These are phyloP conservation scores for Maudiozyma serrabonitensis DNA, from an alignment of 805 yeast genomes.

Conservation along the genomic window DNA sequence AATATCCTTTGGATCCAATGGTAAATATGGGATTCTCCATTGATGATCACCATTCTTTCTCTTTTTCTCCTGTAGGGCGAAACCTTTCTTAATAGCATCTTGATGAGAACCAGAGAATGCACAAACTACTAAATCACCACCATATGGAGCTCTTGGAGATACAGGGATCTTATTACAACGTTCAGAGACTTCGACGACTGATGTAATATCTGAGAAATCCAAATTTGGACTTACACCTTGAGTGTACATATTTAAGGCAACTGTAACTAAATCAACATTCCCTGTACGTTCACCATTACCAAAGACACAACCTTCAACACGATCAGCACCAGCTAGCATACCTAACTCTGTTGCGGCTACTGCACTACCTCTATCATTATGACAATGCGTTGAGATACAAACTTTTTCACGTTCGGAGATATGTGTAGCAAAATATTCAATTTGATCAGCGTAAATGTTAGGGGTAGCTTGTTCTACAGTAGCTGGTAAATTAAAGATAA, in stretches of 20 bases:
- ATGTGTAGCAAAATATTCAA: conserved; percentile 58
- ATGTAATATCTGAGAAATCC: conserved; percentile 59
- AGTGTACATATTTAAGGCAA: conserved; percentile 68
- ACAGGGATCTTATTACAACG: conserved; percentile 75
- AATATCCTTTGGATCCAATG: conserved; percentile 75
- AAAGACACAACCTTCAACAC: conserved; percentile 77
- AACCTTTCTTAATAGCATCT: conserved; percentile 82
- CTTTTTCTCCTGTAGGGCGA: conserved; percentile 34
- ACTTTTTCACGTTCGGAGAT: conserved; percentile 59
- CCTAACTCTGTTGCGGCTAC: conserved; percentile 85
- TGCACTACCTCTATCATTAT: conserved; percentile 79
- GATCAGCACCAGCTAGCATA: conserved; percentile 76
- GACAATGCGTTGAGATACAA: conserved; percentile 71
- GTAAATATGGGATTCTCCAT: conserved; percentile 76
- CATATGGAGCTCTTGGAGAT: conserved; percentile 71
- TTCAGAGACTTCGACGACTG: conserved; percentile 64
- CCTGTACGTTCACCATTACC: conserved; percentile 89
- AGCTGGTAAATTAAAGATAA: conserved; percentile 75
- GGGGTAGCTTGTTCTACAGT: conserved; percentile 79
- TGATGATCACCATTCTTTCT: conserved; percentile 30
- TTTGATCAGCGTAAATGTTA: conserved; percentile 75
- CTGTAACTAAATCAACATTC: conserved; percentile 71
- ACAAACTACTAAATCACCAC: conserved; percentile 74
- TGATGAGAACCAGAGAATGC: conserved; percentile 84
- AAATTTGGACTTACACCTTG: conserved; percentile 66